Percentiles rank a stretch among this genome's conserved stretches.
Evolutionary conservation across 495 filamentous ascomycete genomes (phyloP).

Genomic region (Aspergillus avenaceus): DNA sequence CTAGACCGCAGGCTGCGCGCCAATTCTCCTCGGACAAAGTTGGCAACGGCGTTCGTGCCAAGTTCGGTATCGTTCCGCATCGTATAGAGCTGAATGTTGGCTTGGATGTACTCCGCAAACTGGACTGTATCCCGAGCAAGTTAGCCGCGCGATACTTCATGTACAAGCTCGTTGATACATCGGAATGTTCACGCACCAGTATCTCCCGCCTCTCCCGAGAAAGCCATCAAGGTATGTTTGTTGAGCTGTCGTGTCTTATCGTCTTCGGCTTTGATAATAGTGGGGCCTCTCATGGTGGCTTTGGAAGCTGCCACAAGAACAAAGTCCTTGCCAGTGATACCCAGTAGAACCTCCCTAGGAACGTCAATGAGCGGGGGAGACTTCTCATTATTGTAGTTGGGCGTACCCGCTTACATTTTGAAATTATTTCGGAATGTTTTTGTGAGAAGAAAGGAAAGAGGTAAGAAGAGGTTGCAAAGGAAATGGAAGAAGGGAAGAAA

Average conservation of each 20-base stretch:
- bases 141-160: constrained; percentile 21
- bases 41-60: constrained; percentile 78
- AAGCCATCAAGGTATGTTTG: constrained; percentile 94
- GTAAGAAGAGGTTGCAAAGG: constrained; percentile 11
- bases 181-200: constrained; percentile 62
- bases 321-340: constrained; percentile 98
- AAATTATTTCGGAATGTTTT: constrained; percentile 6
- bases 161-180: background rate
- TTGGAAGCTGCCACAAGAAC: constrained; percentile 96
- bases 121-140: constrained; percentile 59
- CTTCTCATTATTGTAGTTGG: background rate
- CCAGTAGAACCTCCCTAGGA: constrained; percentile 91
- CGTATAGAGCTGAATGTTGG: constrained; percentile 94
- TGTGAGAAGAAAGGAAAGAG: background rate
- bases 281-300: constrained; percentile 94
- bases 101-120: constrained; percentile 99
- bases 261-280: constrained; percentile 91
- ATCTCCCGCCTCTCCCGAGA: constrained; percentile 92
- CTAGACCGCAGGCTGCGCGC: constrained; percentile 84
- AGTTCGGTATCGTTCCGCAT: constrained; percentile 96
- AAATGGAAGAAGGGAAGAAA: constrained; percentile 11
- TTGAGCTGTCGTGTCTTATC: constrained; percentile 93
- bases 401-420: constrained; percentile 29
- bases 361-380: constrained; percentile 17
- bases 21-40: constrained; percentile 89